Evolutionary conservation across 345 rosid genomes (phyloP), one percentile per base, ranked within the genome.

Genomic region (Raphanus raphanistrum): DNA sequence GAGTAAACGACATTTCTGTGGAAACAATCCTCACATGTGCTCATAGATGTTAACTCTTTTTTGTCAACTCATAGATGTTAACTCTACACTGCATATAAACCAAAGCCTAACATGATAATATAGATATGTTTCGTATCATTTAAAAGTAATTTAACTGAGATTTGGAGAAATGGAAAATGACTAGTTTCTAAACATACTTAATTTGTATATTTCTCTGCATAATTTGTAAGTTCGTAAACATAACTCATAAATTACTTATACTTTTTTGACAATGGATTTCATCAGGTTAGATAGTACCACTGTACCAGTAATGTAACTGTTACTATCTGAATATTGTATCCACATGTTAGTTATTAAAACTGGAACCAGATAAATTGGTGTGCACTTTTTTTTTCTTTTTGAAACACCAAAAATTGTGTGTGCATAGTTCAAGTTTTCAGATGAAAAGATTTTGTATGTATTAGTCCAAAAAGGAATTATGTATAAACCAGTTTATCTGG

Each of bases 1-100:
- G 64, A 63, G 57, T 70, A 76, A 17, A 70, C 70, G 80, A 76
- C 80, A 76, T 70, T 54, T 76, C 63, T 70, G 65, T 63, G 75
- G 58, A 69, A 76, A 70, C 75, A 69, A 27, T 63, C 43, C 65
- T 76, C 71, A 63, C 75, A 63, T 76, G 80, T 63, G 80, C n/a
- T 76, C 61, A 27, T 74, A 50, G 70, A 69, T 62, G 48, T 50
- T 70, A 70, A 63, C 26, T 33, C 12, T 33, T 21, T 21, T 21
- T 21, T 21, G 21, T 21, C 21, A 21, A 21, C n/a, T 76, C 61
- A 27, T 74, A 50, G 70, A 69, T 62, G 48, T 50, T 70, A 70
- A 63, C 26, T 33, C 12, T 33, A 36, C 64, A 63, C 27, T 36
- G 58, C 12, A 63, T 70, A 76, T 70, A 17, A 16, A 76, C 71